These are phyloP conservation scores for Yamadazyma paraphyllophila DNA, from an alignment of 805 yeast genomes.

Conservation along the genomic window DNA sequence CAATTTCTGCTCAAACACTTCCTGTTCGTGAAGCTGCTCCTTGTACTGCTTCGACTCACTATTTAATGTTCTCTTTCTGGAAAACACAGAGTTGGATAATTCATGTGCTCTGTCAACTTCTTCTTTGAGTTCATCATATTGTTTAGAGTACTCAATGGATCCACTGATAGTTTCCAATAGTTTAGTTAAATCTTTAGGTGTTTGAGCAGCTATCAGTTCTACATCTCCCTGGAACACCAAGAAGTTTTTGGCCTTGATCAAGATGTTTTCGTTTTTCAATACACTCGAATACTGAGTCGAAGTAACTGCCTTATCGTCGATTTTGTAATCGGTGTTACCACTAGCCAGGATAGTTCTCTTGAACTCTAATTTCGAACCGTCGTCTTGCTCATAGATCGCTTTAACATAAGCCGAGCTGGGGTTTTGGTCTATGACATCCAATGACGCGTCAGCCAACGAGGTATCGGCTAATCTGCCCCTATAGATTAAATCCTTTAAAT, in stretches of 20 bases:
- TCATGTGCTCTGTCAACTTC: slow-evolving; percentile 66
- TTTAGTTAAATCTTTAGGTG: slow-evolving; percentile 69
- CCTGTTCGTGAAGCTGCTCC: slow-evolving; percentile 72
- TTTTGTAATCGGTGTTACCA: slow-evolving; percentile 67
- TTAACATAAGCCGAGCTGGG: slow-evolving; percentile 68
- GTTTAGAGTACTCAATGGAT: slow-evolving; percentile 61
- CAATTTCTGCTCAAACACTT: slow-evolving; percentile 56
- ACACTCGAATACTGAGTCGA: slow-evolving; percentile 63
- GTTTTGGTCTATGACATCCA: slow-evolving; percentile 19
- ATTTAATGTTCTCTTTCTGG: slow-evolving; percentile 65
- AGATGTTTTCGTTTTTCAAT: slow-evolving; percentile 73
- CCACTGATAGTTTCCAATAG: slow-evolving; percentile 85
- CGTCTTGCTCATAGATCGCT: slow-evolving; percentile 67
- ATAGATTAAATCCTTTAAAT: slow-evolving; percentile 74
- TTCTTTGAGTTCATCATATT: slow-evolving; percentile 64
- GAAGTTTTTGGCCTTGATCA: slow-evolving; percentile 87
- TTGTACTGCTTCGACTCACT: slow-evolving; percentile 76
- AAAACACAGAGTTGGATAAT: slow-evolving; percentile 58
- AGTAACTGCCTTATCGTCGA: slow-evolving; percentile 60
- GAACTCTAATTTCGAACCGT: slow-evolving; percentile 57
- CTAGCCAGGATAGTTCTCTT: slow-evolving; percentile 57
- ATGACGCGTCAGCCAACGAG: slow-evolving; percentile 17
- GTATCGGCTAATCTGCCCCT: slow-evolving; percentile 48
- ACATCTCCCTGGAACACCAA: slow-evolving; percentile 97
- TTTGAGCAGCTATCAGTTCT: slow-evolving; percentile 86